These are phyloP conservation scores for Malania oleifera DNA, from an alignment of 164 flowering plant genomes.

Conservation along the genomic window DNA sequence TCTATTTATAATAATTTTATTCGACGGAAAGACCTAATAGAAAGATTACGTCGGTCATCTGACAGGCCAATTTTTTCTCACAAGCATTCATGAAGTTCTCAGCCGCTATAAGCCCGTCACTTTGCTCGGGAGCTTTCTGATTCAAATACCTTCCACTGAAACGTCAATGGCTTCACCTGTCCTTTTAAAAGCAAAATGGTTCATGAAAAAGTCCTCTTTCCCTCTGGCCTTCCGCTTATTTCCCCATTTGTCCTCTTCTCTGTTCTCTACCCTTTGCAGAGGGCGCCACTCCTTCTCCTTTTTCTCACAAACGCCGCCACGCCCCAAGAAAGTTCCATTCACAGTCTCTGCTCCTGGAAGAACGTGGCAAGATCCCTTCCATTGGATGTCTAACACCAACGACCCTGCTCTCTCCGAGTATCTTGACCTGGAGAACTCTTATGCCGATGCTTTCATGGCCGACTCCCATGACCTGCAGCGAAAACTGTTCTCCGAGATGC, in stretches of 20 bases:
- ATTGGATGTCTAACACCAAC: conserved; percentile 72
- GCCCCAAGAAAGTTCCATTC: conserved; percentile 67
- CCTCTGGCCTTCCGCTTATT: conserved; percentile 11
- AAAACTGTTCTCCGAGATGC: conserved; percentile 61
- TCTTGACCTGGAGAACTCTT: conserved; percentile 57
- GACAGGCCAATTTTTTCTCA: too few relatives aligned
- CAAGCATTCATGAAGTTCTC: too few relatives aligned
- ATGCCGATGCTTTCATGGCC: conserved; percentile 75
- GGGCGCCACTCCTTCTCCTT: conserved; percentile 16
- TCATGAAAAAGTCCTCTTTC: conserved; percentile 13
- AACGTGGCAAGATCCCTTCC: conserved; percentile 75
- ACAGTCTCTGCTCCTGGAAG: conserved; percentile 54
- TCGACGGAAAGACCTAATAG: too few relatives aligned
- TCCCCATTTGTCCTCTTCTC: conserved; percentile 19
- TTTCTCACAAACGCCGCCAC: conserved; percentile 36
- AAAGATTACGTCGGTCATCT: too few relatives aligned
- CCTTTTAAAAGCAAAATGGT: conserved; percentile 8
- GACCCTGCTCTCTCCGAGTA: conserved; percentile 69
- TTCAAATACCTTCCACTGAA: too few relatives aligned
- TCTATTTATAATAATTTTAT: too few relatives aligned
- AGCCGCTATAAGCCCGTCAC: too few relatives aligned
- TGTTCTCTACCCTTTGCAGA: conserved; percentile 38
- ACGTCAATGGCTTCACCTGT: conserved; percentile 16
- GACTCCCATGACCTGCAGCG: conserved; percentile 50
- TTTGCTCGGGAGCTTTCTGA: too few relatives aligned